A percentile compares a stretch with the other conserved stretches of the same genome.
These are phyloP conservation scores for Maudiozyma turicensis DNA, from an alignment of 805 yeast species.

Conservation along the genomic window DNA sequence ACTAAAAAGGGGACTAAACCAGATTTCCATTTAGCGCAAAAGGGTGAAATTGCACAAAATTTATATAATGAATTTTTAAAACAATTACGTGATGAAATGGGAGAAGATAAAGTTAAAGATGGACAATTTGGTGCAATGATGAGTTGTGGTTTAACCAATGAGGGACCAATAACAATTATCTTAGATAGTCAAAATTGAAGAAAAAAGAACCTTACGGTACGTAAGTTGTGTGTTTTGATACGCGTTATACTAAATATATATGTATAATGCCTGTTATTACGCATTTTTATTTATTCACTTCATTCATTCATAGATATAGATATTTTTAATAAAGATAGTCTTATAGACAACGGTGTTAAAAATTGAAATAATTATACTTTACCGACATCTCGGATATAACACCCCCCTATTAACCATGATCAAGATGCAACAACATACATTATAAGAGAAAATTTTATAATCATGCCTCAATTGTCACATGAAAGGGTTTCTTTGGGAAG, in stretches of 20 bases:
- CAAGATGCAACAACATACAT: too few species aligned
- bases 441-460: too few species aligned
- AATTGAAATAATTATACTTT: too few species aligned
- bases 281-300: too few species aligned
- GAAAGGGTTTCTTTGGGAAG: too few species aligned
- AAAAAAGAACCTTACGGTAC: not conserved
- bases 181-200: conserved; percentile 46
- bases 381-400: too few species aligned
- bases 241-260: too few species aligned
- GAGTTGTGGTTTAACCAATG: conserved; percentile 83
- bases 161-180: conserved; percentile 86
- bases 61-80: conserved; percentile 41
- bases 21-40: conserved; percentile 87
- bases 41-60: conserved; percentile 47
- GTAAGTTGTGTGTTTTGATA: not conserved
- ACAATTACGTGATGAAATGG: conserved; percentile 41
- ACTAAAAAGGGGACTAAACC: conserved; percentile 91
- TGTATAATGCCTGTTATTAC: not conserved
- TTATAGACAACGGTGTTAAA: too few species aligned
- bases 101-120: conserved; percentile 61
- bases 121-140: conserved; percentile 96
- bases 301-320: not conserved
- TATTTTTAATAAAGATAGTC: too few species aligned
- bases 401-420: too few species aligned
- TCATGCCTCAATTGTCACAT: too few species aligned